Percentiles rank a stretch among this genome's conserved stretches.
Evolutionary conservation across 1,139 yeast species (phyloP).

Genomic region (Kodamaea sp.): DNA sequence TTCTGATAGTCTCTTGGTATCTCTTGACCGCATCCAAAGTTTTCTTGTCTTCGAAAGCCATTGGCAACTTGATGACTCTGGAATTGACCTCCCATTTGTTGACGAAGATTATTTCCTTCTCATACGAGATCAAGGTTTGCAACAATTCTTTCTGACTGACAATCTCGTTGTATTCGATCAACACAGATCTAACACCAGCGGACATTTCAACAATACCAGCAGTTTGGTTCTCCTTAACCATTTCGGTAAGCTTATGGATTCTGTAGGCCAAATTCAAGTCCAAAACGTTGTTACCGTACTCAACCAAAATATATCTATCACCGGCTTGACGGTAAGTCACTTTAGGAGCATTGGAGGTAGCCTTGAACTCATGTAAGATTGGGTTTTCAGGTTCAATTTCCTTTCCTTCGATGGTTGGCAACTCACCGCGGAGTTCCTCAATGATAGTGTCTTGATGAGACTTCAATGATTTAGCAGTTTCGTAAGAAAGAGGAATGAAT

Average conservation of each 20-base stretch:
- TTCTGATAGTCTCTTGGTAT: constrained; percentile 89
- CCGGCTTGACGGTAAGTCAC: constrained; percentile 95
- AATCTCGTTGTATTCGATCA: constrained; percentile 75
- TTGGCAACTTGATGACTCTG: constrained; percentile 79
- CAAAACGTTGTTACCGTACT: constrained; percentile 86
- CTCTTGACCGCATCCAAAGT: constrained; percentile 87
- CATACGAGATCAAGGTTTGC: constrained; percentile 68
- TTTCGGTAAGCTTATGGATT: constrained; percentile 76
- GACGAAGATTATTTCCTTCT: constrained; percentile 68
- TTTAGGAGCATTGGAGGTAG: constrained; percentile 58
- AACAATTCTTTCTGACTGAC: constrained; percentile 64
- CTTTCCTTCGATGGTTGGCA: constrained; percentile 38
- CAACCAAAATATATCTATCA: constrained; percentile 86
- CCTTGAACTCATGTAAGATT: constrained; percentile 51
- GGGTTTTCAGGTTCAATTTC: constrained; percentile 58
- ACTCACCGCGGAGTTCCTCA: constrained; percentile 41
- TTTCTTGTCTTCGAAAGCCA: constrained; percentile 93
- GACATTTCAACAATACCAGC: constrained; percentile 92
- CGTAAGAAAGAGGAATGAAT: constrained; percentile 75
- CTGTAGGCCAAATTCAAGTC: constrained; percentile 85
- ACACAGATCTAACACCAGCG: constrained; percentile 92
- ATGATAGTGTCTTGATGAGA: constrained; percentile 57
- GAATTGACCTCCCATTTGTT: constrained; percentile 87
- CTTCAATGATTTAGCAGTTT: constrained; percentile 66
- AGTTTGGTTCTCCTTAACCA: constrained; percentile 65